Evolutionary conservation across 2,329 filamentous ascomycete genomes (phyloP), one percentile per base, ranked within the genome.

Genomic region (Stachybotrys echinatus): DNA sequence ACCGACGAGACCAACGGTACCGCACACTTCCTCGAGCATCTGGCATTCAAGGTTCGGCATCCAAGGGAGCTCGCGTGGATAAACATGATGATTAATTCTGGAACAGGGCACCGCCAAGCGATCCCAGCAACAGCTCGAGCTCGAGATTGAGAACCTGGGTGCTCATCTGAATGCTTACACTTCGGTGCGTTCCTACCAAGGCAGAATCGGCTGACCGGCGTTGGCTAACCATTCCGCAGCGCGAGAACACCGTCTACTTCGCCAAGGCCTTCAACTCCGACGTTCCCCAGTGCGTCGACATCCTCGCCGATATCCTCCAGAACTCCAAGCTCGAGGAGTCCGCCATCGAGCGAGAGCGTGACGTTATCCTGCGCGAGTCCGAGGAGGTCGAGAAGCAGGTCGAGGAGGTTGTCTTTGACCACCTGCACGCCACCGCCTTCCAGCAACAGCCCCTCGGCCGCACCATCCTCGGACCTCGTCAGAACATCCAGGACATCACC

Each of bases 101-200:
- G 14, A 34, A 34, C 49, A 92, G 92, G 94, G 94, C 64, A 99
- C 94, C 61, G 81, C 88, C 74, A 95, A 88, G 79, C 85, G 94
- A 74, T 91, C 88, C 58, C 94, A 99, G 76, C 88, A 95, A 71
- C 94, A 99, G 78, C 81, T 99, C 70, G 94, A 99, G 80, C 86
- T 99, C 58, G 94, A 99, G 80, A 97, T 99, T 68, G 94, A 99
- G 83, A 99, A 99, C 79, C 96, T 99, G 89, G 94, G 94, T 72
- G 94, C 90, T 58, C 94, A 99, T 79, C 83, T 99, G 65, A 99
- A 99, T 76, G 94, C 94, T 71, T 99, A 99, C 81, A 99, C 94
- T 65, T 97, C 92, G 79, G 92, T 96, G 85, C 67, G 87, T 74
- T 61, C 64, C 63, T 51, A 53, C 45, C 55, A 55, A 53, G 57